A percentile compares a stretch with the other conserved stretches of the same genome.
Evolutionary conservation across 2,329 filamentous ascomycete species (phyloP).

Genomic region (Calonectria hawksworthii): DNA sequence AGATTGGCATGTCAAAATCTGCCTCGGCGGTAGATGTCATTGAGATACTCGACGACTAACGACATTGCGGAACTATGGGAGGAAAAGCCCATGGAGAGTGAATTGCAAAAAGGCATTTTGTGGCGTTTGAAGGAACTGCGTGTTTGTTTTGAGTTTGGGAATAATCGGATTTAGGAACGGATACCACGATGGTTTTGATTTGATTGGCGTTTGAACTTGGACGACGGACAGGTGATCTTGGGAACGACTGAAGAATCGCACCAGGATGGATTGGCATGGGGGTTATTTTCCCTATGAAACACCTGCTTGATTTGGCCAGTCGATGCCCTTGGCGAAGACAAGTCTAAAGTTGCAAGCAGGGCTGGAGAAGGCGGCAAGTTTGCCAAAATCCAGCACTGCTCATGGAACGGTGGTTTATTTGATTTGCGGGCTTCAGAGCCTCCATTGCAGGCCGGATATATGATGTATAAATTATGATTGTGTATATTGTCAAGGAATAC

Average conservation of each 20-base stretch:
- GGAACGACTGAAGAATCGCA: neutral
- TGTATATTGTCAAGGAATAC: neutral
- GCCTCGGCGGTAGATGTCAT: conserved; percentile 37
- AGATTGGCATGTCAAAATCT: conserved; percentile 28
- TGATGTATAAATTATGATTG: neutral
- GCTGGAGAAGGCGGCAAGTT: neutral
- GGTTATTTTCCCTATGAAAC: neutral
- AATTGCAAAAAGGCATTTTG: neutral
- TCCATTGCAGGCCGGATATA: neutral
- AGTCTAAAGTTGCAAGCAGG: neutral
- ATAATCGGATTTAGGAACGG: conserved; percentile 34
- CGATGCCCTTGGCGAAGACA: conserved; percentile 15
- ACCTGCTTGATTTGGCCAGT: conserved; percentile 4
- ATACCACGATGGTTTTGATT: conserved; percentile 36
- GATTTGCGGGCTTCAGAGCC: neutral
- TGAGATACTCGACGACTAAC: conserved; percentile 46
- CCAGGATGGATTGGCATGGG: neutral
- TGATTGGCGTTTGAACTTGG: conserved; percentile 31
- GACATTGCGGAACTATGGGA: neutral
- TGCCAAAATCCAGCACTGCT: neutral
- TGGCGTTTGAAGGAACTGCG: conserved; percentile 29
- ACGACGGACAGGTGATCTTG: neutral
- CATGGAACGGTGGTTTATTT: neutral
- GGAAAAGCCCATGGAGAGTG: neutral
- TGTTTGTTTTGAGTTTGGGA: conserved; percentile 19